phyloP scores from a whole-genome alignment of 441 rosid genomes.

The Pelargonium myrrhifolium region DNA sequence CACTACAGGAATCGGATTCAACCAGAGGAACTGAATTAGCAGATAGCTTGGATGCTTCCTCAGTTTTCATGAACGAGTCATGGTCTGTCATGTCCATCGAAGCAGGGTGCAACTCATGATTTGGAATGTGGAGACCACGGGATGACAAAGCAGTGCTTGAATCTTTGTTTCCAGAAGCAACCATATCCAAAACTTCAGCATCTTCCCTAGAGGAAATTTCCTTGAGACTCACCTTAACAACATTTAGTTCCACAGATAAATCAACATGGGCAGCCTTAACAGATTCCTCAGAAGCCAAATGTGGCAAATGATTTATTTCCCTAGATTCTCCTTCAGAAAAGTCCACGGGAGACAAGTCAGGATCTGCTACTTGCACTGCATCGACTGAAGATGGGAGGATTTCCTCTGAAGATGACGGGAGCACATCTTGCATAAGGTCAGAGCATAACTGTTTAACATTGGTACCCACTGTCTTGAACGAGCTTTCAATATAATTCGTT shows the following conservation, averaged over 20 bases:
- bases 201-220: conserved; percentile 7
- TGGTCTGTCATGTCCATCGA: not conserved
- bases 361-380: not conserved
- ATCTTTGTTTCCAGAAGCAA: not conserved
- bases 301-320: not conserved
- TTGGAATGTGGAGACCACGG: not conserved
- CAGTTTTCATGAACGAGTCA: not conserved
- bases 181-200: not conserved
- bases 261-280: not conserved
- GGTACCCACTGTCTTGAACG: conserved; percentile 23
- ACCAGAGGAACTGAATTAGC: conserved; percentile 15
- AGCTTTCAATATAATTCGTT: not conserved
- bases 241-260: conserved; percentile 15
- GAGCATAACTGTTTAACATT: conserved; percentile 22
- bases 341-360: conserved; percentile 8
- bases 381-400: too few species aligned
- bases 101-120: not conserved
- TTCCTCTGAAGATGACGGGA: conserved; percentile 2
- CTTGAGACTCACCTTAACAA: not conserved
- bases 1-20: not conserved
- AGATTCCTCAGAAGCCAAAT: conserved; percentile 11
- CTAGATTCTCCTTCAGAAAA: conserved; percentile 12
- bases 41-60: not conserved
- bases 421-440: conserved; percentile 23
- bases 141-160: not conserved